These are phyloP conservation scores for Diaporthe citrichinensis DNA, from an alignment of 2,329 filamentous ascomycete species.

Conservation along the genomic window DNA sequence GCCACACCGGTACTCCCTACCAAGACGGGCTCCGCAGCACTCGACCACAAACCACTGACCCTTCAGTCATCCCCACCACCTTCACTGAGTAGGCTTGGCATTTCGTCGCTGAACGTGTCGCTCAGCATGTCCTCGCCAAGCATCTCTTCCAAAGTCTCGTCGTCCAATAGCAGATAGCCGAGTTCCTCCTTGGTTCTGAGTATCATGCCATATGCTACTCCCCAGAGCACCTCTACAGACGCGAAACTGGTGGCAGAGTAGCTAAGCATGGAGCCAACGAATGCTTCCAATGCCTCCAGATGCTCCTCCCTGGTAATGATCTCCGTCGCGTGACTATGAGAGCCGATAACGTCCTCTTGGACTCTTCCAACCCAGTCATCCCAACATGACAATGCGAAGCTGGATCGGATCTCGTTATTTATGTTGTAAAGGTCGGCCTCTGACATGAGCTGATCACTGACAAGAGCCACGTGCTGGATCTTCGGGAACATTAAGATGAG, in stretches of 20 bases:
- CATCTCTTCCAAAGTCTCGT: neutral
- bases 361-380: neutral
- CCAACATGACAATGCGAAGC: neutral
- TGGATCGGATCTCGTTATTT: neutral
- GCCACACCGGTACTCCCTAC: neutral
- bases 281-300: neutral
- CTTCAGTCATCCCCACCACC: neutral
- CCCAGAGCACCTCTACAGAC: neutral
- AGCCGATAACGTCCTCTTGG: neutral
- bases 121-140: neutral
- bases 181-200: neutral
- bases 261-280: neutral
- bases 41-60: neutral
- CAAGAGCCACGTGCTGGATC: neutral
- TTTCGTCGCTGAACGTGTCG: neutral
- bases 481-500: neutral
- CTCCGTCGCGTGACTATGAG: neutral
- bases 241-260: accelerated
- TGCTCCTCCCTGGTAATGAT: neutral
- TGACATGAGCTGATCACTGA: neutral
- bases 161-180: neutral
- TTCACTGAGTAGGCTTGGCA: neutral
- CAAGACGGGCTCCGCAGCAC: neutral
- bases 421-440: neutral
- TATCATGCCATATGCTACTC: neutral